phyloP scores from a whole-genome alignment of 73 alveolate species.

The Blepharisma stoltei region DNA sequence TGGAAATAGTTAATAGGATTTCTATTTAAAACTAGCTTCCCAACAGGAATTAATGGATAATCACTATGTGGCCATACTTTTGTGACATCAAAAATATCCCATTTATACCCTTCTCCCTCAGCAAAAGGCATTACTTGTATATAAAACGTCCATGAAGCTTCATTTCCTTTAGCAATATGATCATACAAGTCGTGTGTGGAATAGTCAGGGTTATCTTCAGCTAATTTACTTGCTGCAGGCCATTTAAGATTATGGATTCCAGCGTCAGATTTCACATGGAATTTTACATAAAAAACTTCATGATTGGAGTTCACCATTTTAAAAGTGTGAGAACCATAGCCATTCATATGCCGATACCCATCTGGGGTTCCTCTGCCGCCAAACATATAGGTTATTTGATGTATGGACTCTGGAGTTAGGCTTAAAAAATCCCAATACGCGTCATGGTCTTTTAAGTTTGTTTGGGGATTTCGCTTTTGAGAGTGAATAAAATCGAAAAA shows the following conservation, averaged over 20 bases:
- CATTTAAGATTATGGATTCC: conserved; percentile 79
- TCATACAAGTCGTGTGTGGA: conserved; percentile 82
- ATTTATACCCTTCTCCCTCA: conserved; percentile 70
- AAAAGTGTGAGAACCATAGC: conserved; percentile 83
- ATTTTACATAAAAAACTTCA: conserved; percentile 75
- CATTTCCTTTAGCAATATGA: conserved; percentile 63
- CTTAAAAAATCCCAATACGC: conserved; percentile 85
- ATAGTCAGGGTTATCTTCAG: conserved; percentile 60
- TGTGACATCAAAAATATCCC: conserved; percentile 83
- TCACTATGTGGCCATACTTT: conserved; percentile 90
- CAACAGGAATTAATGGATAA: conserved; percentile 78
- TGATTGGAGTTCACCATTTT: conserved; percentile 81
- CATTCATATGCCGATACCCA: conserved; percentile 88
- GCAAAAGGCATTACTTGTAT: conserved; percentile 78
- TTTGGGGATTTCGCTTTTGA: conserved; percentile 78
- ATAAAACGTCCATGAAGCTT: conserved; percentile 76
- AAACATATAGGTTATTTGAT: conserved; percentile 73
- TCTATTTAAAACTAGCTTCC: conserved; percentile 76
- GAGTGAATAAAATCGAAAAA: conserved; percentile 89
- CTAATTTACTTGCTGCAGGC: conserved; percentile 63
- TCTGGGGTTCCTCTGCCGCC: conserved; percentile 92
- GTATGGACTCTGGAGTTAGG: conserved; percentile 79
- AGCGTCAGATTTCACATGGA: conserved; percentile 79
- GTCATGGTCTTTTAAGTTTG: conserved; percentile 66
- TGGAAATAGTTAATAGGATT: conserved; percentile 83